A percentile compares a stretch with the other conserved stretches of the same genome.
Conservation (phyloP, 1,284 basidiomycete genomes). For the Microbotryomycetes sp. region DNA sequence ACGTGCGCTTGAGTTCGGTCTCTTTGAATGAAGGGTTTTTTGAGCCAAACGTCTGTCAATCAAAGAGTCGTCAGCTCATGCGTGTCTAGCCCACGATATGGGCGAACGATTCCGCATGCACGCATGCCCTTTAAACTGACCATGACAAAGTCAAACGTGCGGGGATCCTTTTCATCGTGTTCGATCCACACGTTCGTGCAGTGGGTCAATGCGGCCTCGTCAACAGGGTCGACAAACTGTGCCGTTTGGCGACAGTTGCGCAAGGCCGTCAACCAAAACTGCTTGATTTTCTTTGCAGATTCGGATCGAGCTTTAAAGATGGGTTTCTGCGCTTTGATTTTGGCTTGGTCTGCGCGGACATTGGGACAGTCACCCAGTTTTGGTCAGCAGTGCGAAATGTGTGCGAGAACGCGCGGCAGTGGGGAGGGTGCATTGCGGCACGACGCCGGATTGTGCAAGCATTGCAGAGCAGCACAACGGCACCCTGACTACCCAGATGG, state of each 20-base stretch:
- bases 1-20: slow-evolving; percentile 16
- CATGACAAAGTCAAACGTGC: slow-evolving; percentile 22
- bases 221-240: slow-evolving; percentile 27
- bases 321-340: slow-evolving; percentile 18
- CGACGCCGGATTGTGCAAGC: no score
- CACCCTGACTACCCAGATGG: no score
- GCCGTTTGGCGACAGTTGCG: slow-evolving; percentile 10
- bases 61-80: not conserved
- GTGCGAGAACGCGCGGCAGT: not conserved
- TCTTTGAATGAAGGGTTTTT: slow-evolving; percentile 34
- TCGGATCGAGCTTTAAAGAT: slow-evolving; percentile 22
- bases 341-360: slow-evolving; percentile 10
- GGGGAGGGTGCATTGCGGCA: not conserved
- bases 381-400: not conserved
- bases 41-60: slow-evolving; percentile 21
- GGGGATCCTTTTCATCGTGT: slow-evolving; percentile 22
- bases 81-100: no score
- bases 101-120: no score
- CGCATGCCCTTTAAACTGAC: slow-evolving; percentile 3
- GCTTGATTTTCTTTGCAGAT: slow-evolving; percentile 21
- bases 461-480: no score
- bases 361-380: not conserved
- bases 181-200: slow-evolving; percentile 26
- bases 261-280: slow-evolving; percentile 30
- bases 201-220: slow-evolving; percentile 28